A percentile compares a stretch with the other conserved stretches of the same genome.
phyloP scores from a whole-genome alignment of 768 basidiomycete species.

The Fistulinella prunicolor region DNA sequence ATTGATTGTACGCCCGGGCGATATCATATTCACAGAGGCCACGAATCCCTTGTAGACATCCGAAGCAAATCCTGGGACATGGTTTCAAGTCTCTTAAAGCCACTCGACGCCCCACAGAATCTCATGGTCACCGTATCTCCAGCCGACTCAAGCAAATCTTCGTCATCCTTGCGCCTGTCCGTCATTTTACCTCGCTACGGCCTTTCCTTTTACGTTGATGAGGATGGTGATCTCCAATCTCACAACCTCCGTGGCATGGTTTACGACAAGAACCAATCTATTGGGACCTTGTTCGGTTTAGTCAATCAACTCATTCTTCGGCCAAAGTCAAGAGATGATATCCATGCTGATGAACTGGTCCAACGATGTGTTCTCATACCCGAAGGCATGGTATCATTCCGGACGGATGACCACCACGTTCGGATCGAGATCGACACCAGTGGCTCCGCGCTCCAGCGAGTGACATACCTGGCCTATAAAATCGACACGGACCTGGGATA shows the following conservation, averaged over 20 bases:
- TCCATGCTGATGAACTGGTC: neutral
- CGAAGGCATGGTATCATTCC: neutral
- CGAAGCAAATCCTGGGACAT: constrained; percentile 19
- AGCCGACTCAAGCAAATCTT: neutral
- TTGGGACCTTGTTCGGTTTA: constrained; percentile 42
- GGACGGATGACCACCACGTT: neutral
- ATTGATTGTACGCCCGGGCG: constrained; percentile 1
- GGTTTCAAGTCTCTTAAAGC: constrained; percentile 11
- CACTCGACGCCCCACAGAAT: constrained; percentile 14
- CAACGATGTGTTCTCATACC: neutral
- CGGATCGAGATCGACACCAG: neutral
- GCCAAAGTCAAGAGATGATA: constrained; percentile 2
- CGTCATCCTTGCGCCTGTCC: neutral
- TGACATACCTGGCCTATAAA: neutral
- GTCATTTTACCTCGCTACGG: constrained; percentile 37
- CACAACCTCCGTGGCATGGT: constrained; percentile 37
- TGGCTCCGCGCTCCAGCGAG: neutral
- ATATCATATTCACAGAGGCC: neutral
- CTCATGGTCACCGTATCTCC: constrained; percentile 14
- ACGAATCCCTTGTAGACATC: constrained; percentile 14
- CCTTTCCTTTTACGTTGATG: constrained; percentile 36
- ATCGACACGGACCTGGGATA: neutral
- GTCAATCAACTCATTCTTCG: constrained; percentile 37
- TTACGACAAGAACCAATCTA: constrained; percentile 37
- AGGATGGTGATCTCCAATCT: constrained; percentile 20